Percentiles rank a stretch among this genome's conserved stretches.
Conservation (phyloP, 805 yeast species). For the Yarrowia keelungensis region DNA sequence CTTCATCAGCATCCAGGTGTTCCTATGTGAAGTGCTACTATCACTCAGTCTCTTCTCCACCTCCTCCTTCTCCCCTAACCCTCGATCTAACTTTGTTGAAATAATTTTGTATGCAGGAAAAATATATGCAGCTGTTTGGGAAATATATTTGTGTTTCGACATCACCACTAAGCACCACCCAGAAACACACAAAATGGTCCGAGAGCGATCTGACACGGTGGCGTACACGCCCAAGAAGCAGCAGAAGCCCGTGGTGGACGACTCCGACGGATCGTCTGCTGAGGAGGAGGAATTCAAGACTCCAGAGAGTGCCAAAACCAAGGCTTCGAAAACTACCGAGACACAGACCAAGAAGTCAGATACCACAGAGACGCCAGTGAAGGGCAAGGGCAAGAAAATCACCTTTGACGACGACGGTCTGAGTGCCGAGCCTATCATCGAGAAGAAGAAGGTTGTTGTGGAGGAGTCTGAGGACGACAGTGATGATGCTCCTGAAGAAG, state of each 20-base stretch:
- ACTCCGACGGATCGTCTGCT: neutral
- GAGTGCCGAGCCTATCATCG: slow-evolving; percentile 2
- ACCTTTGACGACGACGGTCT: slow-evolving; percentile 21
- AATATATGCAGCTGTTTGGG: neutral
- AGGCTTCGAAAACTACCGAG: no score
- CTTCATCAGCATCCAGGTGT: no score
- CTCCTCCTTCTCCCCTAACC: neutral
- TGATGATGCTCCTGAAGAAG: slow-evolving; percentile 52
- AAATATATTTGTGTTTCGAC: neutral
- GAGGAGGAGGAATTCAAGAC: neutral
- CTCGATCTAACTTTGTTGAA: neutral
- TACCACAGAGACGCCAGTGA: slow-evolving; percentile 5
- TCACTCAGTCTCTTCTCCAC: no score
- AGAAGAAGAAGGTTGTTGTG: slow-evolving; percentile 14
- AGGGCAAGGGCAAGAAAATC: slow-evolving; percentile 11
- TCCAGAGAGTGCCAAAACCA: slow-evolving; percentile 1
- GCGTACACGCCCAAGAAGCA: slow-evolving; percentile 27
- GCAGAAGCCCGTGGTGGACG: neutral
- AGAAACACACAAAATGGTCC: neutral
- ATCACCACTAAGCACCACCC: no score
- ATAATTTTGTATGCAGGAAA: slow-evolving; percentile 3
- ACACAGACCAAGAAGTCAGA: neutral
- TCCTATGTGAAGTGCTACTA: no score
- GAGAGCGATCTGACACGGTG: slow-evolving; percentile 24
- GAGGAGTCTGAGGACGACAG: slow-evolving; percentile 40